Conservation (phyloP, 1,284 basidiomycete species). For the Termitomyces sp. region DNA sequence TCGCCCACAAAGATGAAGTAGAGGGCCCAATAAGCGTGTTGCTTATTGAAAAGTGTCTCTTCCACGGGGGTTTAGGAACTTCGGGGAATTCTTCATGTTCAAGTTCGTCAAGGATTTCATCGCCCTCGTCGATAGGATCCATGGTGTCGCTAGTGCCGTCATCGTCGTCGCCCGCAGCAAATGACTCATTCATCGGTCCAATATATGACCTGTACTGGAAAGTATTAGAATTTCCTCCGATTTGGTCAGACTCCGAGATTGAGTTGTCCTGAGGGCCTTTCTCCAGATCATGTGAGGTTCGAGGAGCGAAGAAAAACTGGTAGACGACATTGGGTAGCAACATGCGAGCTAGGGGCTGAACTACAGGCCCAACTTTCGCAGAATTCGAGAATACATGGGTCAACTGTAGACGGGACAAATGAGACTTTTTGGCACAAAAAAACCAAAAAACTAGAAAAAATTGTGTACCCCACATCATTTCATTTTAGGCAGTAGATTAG, state of each 20-base stretch:
- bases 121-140: constrained; percentile 9
- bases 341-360: background rate
- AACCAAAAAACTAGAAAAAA: background rate
- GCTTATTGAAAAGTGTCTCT: constrained; percentile 2
- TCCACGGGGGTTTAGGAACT: background rate
- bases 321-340: constrained; percentile 10
- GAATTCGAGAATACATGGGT: background rate
- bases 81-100: constrained; percentile 15
- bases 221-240: background rate
- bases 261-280: constrained; percentile 6
- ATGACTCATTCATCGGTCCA: background rate
- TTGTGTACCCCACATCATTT: background rate
- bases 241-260: background rate
- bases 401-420: background rate
- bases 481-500: background rate
- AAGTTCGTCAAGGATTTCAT: constrained; percentile 13
- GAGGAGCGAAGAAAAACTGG: constrained; percentile 12
- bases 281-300: constrained; percentile 13
- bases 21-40: constrained; percentile 1
- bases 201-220: background rate
- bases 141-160: background rate
- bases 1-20: constrained; percentile 15
- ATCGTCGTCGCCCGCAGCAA: background rate
- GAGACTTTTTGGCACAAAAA: background rate
- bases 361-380: background rate